A percentile compares a stretch with the other conserved stretches of the same genome.
phyloP scores from a whole-genome alignment of 2,329 filamentous ascomycete genomes.

The Simplicillium aogashimaense region DNA sequence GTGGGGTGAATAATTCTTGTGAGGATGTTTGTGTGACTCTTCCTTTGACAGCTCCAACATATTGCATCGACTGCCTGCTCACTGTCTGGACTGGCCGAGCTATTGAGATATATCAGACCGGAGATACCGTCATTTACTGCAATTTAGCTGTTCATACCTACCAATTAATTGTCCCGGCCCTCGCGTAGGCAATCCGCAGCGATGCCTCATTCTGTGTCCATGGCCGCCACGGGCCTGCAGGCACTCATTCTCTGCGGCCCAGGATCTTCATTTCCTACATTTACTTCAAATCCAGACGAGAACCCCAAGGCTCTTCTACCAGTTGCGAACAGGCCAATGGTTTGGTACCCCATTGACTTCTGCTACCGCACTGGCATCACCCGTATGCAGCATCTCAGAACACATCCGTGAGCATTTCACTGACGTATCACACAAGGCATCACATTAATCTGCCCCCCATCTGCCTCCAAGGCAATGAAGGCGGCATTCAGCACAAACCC shows the following conservation, averaged over 20 bases:
- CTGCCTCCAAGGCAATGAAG: constrained; percentile 55
- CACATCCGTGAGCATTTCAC: neutral
- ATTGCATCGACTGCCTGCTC: too few relatives aligned
- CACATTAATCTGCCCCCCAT: constrained; percentile 54
- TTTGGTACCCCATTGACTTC: constrained; percentile 82
- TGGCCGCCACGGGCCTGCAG: constrained; percentile 69
- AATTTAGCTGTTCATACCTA: too few relatives aligned
- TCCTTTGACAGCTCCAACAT: neutral
- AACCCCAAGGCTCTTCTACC: constrained; percentile 75
- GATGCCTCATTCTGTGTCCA: constrained; percentile 69
- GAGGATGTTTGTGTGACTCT: neutral
- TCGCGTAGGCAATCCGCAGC: neutral
- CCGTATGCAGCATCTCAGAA: constrained; percentile 35
- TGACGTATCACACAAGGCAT: constrained; percentile 34
- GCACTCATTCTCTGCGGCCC: constrained; percentile 76
- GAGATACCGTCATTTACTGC: too few relatives aligned
- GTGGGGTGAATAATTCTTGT: neutral
- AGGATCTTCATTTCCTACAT: constrained; percentile 72
- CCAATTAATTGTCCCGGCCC: too few relatives aligned
- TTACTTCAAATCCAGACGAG: constrained; percentile 70
- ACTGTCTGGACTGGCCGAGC: too few relatives aligned
- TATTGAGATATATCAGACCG: too few relatives aligned
- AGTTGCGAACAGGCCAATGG: constrained; percentile 78
- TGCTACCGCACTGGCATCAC: constrained; percentile 74
- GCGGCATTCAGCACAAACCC: constrained; percentile 67